These are phyloP conservation scores for Penicillium crystallinum DNA, from an alignment of 495 filamentous ascomycete genomes.

Conservation along the genomic window DNA sequence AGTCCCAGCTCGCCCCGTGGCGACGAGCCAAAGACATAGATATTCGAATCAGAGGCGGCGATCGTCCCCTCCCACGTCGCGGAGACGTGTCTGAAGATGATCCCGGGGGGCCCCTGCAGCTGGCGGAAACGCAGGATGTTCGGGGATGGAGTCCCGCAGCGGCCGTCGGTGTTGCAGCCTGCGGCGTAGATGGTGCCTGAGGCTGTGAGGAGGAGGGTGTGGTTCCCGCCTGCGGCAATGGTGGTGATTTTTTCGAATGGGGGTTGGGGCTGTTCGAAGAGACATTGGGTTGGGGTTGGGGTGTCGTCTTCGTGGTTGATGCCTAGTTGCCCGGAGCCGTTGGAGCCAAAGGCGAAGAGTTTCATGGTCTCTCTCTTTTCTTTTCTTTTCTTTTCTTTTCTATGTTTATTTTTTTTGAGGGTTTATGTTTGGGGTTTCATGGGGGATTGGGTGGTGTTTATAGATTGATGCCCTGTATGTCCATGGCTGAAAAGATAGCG, in stretches of 20 bases:
- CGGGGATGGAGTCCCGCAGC: slow-evolving; percentile 24
- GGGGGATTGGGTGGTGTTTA: neutral
- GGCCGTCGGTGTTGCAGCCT: slow-evolving; percentile 55
- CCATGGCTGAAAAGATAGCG: neutral
- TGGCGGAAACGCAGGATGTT: slow-evolving; percentile 22
- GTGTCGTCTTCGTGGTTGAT: slow-evolving; percentile 72
- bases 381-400: neutral
- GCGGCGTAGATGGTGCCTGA: slow-evolving; percentile 54
- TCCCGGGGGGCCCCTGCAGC: slow-evolving; percentile 22
- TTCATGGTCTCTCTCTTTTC: slow-evolving; percentile 21
- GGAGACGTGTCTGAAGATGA: slow-evolving; percentile 40
- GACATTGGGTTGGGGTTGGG: slow-evolving; percentile 57
- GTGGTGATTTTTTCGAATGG: slow-evolving; percentile 9
- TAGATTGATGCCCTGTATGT: neutral
- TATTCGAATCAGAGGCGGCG: slow-evolving; percentile 39
- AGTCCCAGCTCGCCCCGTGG: slow-evolving; percentile 68
- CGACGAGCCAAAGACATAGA: slow-evolving; percentile 62
- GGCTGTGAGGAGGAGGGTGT: slow-evolving; percentile 65
- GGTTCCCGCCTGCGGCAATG: slow-evolving; percentile 78
- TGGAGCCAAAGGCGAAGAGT: slow-evolving; percentile 86
- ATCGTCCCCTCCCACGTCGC: slow-evolving; percentile 75
- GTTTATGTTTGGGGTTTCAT: neutral
- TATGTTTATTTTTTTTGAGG: neutral
- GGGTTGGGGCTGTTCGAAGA: slow-evolving; percentile 32
- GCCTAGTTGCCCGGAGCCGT: slow-evolving; percentile 81